These are phyloP conservation scores for Yarrowia deformans DNA, from an alignment of 805 yeast genomes.

Conservation along the genomic window DNA sequence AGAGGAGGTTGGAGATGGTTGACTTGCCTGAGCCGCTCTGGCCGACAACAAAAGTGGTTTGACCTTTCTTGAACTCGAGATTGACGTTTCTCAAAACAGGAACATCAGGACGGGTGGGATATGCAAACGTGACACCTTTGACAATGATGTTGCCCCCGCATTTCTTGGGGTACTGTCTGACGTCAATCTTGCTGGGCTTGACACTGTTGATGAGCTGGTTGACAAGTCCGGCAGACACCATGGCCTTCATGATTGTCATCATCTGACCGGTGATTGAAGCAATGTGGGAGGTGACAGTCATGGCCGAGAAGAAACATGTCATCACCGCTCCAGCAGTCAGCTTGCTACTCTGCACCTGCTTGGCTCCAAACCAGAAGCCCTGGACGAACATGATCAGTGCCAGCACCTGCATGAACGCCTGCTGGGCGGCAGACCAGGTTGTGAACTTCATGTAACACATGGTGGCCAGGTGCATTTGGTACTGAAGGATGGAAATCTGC, in stretches of 20 bases:
- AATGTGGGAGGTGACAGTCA: conserved; percentile 70
- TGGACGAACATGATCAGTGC: conserved; percentile 82
- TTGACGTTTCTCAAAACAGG: conserved; percentile 58
- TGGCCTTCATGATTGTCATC: conserved; percentile 71
- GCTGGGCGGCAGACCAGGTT: conserved; percentile 59
- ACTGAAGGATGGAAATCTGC: conserved; percentile 59
- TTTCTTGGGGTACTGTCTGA: conserved; percentile 10
- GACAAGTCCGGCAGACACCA: conserved; percentile 60
- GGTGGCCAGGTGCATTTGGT: conserved; percentile 49
- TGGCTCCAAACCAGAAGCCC: conserved; percentile 90
- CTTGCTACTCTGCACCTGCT: conserved; percentile 61
- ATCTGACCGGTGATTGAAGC: conserved; percentile 63
- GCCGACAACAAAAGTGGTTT: conserved; percentile 75
- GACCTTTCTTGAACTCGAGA: conserved; percentile 56
- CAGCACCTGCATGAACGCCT: conserved; percentile 63
- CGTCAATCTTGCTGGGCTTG: not conserved
- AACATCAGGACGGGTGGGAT: conserved; percentile 62
- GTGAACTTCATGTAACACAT: conserved; percentile 57
- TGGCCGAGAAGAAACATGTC: conserved; percentile 83
- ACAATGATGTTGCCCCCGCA: conserved; percentile 1
- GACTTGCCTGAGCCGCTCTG: conserved; percentile 95
- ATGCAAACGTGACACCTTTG: conserved; percentile 57
- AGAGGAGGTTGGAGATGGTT: conserved; percentile 68
- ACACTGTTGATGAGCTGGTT: not conserved
- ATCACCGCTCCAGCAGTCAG: conserved; percentile 69